Evolutionary conservation across 2,329 filamentous ascomycete genomes (phyloP).

Genomic region (Cladosporium sp.): DNA sequence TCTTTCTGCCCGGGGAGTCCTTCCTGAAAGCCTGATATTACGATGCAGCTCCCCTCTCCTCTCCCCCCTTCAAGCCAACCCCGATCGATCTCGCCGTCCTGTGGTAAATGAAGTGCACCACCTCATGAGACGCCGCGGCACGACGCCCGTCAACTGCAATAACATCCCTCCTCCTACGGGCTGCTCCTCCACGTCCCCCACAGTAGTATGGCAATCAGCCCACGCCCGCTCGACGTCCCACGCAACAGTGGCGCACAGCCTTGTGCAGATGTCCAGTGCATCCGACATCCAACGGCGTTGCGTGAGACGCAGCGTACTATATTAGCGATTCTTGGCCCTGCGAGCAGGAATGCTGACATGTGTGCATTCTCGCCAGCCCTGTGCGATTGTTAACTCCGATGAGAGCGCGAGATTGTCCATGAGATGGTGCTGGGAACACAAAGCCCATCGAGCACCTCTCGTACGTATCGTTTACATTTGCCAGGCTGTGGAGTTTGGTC

Average conservation of each 20-base stretch:
- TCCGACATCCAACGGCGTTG: no score
- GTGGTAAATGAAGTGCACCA: slow-evolving; percentile 2
- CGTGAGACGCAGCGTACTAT: slow-evolving; percentile 6
- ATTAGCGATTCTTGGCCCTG: neutral
- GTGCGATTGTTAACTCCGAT: neutral
- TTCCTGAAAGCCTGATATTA: no score
- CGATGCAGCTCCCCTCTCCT: neutral
- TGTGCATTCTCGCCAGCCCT: neutral
- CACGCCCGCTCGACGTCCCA: neutral
- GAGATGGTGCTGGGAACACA: neutral
- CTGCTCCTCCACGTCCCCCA: neutral
- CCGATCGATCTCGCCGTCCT: neutral
- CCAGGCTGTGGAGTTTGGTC: neutral
- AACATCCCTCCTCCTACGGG: no score
- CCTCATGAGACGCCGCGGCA: slow-evolving; percentile 3
- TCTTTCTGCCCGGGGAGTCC: no score
- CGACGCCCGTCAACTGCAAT: no score
- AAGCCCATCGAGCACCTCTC: neutral
- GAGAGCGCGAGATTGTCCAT: neutral
- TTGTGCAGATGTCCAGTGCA: neutral
- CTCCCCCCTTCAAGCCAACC: no score
- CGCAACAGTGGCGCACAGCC: slow-evolving; percentile 1
- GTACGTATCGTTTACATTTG: neutral
- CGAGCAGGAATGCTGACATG: neutral
- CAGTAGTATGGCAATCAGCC: neutral